Percentiles rank a stretch among this genome's conserved stretches.
Evolutionary conservation across 176 grass and related monocot species (phyloP).

Genomic region (Oryza punctata): DNA sequence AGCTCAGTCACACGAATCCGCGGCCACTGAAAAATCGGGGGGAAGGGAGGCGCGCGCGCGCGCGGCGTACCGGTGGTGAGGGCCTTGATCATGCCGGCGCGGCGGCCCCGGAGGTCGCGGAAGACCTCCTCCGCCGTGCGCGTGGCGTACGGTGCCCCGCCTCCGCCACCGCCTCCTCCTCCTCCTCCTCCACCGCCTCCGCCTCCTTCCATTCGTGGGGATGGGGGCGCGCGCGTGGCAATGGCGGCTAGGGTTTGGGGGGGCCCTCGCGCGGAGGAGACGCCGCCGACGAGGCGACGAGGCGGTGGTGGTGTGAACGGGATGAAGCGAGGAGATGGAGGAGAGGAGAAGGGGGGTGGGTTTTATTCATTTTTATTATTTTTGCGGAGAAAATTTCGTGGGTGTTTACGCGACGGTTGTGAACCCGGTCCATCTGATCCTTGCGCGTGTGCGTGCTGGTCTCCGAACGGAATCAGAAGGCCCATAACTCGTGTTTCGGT

Average conservation of each 20-base stretch:
- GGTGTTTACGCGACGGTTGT: conserved; percentile 47
- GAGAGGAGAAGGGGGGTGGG: conserved; percentile 30
- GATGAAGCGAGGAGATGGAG: conserved; percentile 11
- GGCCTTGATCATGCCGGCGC: conserved; percentile 91
- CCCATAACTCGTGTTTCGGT: not conserved
- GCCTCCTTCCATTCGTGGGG: conserved; percentile 63
- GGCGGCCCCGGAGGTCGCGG: conserved; percentile 78
- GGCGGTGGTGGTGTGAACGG: conserved; percentile 26
- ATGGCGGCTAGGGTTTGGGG: conserved; percentile 39
- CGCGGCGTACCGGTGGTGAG: conserved; percentile 66
- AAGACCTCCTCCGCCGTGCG: conserved; percentile 92
- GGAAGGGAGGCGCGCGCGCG: too few species aligned
- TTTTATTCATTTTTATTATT: conserved; percentile 43
- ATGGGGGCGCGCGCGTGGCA: not conserved
- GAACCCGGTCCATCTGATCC: conserved; percentile 33
- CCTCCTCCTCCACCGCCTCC: conserved; percentile 41
- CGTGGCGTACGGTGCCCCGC: conserved; percentile 32
- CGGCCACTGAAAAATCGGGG: not conserved
- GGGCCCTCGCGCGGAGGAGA: not conserved
- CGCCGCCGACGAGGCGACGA: conserved; percentile 4
- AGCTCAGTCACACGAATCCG: conserved; percentile 38
- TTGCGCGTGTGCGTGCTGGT: not conserved
- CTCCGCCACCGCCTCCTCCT: conserved; percentile 25
- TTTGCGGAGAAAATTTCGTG: conserved; percentile 33
- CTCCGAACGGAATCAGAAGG: not conserved